phyloP scores from a whole-genome alignment of 31 red algal genomes.

The Bonnemaisonia californica region DNA sequence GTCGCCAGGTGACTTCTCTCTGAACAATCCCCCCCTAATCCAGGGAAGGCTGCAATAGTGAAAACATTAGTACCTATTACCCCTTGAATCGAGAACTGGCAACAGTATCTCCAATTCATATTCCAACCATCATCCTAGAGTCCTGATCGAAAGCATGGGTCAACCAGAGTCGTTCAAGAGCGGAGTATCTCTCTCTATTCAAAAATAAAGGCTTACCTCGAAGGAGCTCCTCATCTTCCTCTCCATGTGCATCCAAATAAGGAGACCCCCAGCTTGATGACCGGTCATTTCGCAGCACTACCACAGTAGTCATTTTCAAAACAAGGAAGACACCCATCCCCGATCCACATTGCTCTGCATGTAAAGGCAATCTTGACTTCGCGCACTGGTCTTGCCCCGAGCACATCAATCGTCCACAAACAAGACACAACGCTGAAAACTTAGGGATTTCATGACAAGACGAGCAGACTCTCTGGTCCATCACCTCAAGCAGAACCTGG shows the following conservation, averaged over 20 bases:
- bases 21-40: too few species aligned
- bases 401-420: conserved; percentile 73
- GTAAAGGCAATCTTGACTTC: conserved; percentile 14
- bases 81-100: too few species aligned
- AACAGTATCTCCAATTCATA: too few species aligned
- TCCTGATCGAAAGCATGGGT: conserved; percentile 82
- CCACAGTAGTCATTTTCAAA: conserved; percentile 50
- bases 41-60: too few species aligned
- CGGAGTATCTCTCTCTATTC: conserved; percentile 39
- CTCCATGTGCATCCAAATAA: conserved; percentile 85
- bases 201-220: conserved; percentile 74
- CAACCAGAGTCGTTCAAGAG: conserved; percentile 71
- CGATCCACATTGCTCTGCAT: conserved; percentile 63
- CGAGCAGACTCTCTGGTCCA: conserved; percentile 45
- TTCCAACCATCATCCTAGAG: conserved; percentile 43
- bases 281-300: conserved; percentile 67
- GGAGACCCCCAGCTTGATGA: conserved; percentile 74
- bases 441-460: conserved; percentile 40
- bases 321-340: conserved; percentile 82
- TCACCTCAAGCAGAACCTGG: conserved; percentile 64
- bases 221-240: conserved; percentile 75
- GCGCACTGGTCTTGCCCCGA: background rate
- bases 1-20: too few species aligned
- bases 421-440: conserved; percentile 66
- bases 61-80: too few species aligned